Conservation (phyloP, 768 basidiomycete species). For the Russula dissimulans region DNA sequence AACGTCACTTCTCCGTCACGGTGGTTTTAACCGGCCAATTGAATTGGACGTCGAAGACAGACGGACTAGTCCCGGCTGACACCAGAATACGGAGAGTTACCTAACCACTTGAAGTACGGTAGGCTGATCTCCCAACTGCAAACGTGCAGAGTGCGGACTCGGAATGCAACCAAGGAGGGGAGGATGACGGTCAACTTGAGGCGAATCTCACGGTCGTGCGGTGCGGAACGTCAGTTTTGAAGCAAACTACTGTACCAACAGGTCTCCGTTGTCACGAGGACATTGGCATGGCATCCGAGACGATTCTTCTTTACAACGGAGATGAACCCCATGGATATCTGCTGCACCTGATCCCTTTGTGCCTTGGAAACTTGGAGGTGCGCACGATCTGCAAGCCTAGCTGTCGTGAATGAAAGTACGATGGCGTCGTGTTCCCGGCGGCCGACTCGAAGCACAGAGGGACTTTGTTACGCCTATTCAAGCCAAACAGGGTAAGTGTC, state of each 20-base stretch:
- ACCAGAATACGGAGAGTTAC: no score
- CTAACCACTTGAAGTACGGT: neutral
- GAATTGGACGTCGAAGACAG: no score
- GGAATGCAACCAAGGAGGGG: neutral
- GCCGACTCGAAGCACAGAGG: no score
- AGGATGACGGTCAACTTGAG: no score
- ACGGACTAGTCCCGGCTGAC: no score
- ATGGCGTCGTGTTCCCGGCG: no score
- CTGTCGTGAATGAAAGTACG: neutral
- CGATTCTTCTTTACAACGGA: neutral
- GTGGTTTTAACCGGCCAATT: no score
- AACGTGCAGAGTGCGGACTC: neutral
- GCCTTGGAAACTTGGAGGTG: neutral
- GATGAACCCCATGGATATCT: neutral
- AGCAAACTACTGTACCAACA: neutral
- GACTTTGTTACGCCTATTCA: no score
- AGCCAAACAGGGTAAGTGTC: no score
- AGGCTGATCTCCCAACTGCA: neutral
- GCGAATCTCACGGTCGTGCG: no score
- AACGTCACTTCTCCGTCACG: no score
- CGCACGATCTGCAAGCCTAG: neutral
- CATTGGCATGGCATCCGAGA: neutral
- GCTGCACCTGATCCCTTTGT: neutral
- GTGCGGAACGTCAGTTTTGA: no score
- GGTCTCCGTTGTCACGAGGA: neutral